phyloP scores from a whole-genome alignment of 306 rosid genomes.

The Prinsepia uniflora region DNA sequence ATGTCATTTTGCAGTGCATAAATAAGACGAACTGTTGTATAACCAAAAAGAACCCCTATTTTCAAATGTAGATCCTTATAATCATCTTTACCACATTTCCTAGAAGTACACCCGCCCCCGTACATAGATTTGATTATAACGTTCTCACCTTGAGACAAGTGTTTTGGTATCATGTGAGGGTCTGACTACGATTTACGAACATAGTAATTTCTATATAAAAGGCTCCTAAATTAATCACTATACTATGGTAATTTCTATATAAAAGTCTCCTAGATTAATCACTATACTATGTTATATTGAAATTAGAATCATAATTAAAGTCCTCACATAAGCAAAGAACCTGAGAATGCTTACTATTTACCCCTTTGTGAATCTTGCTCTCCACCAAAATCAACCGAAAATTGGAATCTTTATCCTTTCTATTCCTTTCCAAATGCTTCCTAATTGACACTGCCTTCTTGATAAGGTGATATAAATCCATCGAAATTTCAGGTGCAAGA shows the following conservation, averaged over 20 bases:
- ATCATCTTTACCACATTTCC: conserved; percentile 31
- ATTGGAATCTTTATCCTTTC: conserved; percentile 47
- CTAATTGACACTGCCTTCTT: conserved; percentile 50
- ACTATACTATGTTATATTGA: no score
- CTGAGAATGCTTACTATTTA: no score
- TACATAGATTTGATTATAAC: conserved; percentile 14
- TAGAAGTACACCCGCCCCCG: conserved; percentile 9
- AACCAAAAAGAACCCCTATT: conserved; percentile 24
- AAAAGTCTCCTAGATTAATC: no score
- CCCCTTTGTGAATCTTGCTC: conserved; percentile 37
- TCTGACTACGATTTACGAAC: conserved; percentile 9
- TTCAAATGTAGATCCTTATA: conserved; percentile 28
- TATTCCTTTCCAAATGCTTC: conserved; percentile 49
- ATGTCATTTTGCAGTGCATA: conserved; percentile 26
- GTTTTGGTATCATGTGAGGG: conserved; percentile 45
- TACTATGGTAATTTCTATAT: no score
- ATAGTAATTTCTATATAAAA: no score
- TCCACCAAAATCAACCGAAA: conserved; percentile 46
- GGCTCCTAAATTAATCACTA: no score
- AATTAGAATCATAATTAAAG: no score
- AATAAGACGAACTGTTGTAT: conserved; percentile 24
- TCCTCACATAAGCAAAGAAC: no score
- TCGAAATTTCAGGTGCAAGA: conserved; percentile 46
- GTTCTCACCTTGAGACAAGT: conserved; percentile 54
- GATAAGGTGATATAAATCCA: conserved; percentile 44